Evolutionary conservation across 352 stramenopile genomes (phyloP).

Genomic region (Vaucheria bursata): DNA sequence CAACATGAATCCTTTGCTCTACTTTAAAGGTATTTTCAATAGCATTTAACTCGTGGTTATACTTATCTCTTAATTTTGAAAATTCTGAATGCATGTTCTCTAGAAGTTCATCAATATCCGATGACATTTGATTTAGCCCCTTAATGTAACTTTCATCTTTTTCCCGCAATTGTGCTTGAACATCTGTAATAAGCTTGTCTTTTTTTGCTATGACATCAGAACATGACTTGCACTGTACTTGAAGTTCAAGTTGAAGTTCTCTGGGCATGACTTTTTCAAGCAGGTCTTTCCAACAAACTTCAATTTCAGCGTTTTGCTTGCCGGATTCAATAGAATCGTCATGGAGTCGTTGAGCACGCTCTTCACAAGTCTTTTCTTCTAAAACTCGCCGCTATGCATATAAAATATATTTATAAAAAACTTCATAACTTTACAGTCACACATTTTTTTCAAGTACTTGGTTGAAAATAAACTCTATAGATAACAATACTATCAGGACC

Average conservation of each 20-base stretch:
- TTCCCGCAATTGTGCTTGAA: slow-evolving; percentile 75
- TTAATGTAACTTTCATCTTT: slow-evolving; percentile 91
- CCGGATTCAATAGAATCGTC: slow-evolving; percentile 76
- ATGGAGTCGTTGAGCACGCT: slow-evolving; percentile 53
- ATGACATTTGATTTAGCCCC: slow-evolving; percentile 71
- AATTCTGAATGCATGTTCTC: slow-evolving; percentile 80
- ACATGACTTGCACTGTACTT: slow-evolving; percentile 72
- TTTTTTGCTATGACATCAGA: slow-evolving; percentile 78
- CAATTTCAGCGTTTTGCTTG: slow-evolving; percentile 78
- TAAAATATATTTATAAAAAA: background rate
- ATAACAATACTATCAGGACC: too few relatives aligned
- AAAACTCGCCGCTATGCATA: slow-evolving; percentile 61
- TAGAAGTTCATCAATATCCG: slow-evolving; percentile 76
- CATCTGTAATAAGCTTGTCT: slow-evolving; percentile 67
- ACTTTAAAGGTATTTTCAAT: slow-evolving; percentile 1
- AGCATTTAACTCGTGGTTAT: slow-evolving; percentile 46
- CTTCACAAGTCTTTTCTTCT: slow-evolving; percentile 62
- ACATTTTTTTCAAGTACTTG: background rate
- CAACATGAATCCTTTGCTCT: background rate
- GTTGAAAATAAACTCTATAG: slow-evolving; percentile 2
- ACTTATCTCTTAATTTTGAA: slow-evolving; percentile 42
- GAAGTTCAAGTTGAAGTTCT: slow-evolving; percentile 75
- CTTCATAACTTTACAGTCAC: background rate
- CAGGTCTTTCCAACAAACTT: slow-evolving; percentile 86
- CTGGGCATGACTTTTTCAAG: slow-evolving; percentile 83